These are phyloP conservation scores for Nissolia schottii DNA, from an alignment of 306 rosid species.

Conservation along the genomic window DNA sequence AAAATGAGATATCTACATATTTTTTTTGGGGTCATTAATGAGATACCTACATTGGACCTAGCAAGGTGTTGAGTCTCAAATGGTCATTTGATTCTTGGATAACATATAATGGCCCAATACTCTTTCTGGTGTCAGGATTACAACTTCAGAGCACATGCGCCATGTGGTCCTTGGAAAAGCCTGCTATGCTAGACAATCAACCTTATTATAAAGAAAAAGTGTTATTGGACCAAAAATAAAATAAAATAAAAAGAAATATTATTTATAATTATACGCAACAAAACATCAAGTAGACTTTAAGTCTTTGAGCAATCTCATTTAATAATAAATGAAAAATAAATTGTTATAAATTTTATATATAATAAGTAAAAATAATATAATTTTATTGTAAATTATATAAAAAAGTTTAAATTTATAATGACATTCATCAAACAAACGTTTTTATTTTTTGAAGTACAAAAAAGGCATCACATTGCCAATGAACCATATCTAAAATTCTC, in stretches of 20 bases:
- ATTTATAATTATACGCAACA: too few relatives aligned
- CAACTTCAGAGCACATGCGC: slow-evolving; percentile 30
- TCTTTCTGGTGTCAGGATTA: slow-evolving; percentile 26
- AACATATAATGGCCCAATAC: slow-evolving; percentile 24
- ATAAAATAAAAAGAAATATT: too few relatives aligned
- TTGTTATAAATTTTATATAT: too few relatives aligned
- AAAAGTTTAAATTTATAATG: not conserved
- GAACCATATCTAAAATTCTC: too few relatives aligned
- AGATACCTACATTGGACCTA: slow-evolving; percentile 24
- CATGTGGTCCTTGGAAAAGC: slow-evolving; percentile 27
- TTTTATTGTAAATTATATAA: too few relatives aligned
- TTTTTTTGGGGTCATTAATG: too few relatives aligned
- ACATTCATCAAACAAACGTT: not conserved
- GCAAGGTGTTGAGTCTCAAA: slow-evolving; percentile 17
- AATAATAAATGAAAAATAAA: too few relatives aligned
- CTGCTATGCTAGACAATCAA: slow-evolving; percentile 4
- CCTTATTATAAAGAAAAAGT: slow-evolving; percentile 1
- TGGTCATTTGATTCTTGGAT: slow-evolving; percentile 15
- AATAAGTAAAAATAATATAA: too few relatives aligned
- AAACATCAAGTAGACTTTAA: too few relatives aligned
- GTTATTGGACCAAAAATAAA: too few relatives aligned
- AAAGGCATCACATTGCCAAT: not conserved
- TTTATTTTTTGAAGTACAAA: not conserved
- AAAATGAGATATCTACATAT: slow-evolving; percentile 16
- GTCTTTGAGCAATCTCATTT: too few relatives aligned